Evolutionary conservation across 768 basidiomycete genomes (phyloP).

Genomic region (Lentinula sp.): DNA sequence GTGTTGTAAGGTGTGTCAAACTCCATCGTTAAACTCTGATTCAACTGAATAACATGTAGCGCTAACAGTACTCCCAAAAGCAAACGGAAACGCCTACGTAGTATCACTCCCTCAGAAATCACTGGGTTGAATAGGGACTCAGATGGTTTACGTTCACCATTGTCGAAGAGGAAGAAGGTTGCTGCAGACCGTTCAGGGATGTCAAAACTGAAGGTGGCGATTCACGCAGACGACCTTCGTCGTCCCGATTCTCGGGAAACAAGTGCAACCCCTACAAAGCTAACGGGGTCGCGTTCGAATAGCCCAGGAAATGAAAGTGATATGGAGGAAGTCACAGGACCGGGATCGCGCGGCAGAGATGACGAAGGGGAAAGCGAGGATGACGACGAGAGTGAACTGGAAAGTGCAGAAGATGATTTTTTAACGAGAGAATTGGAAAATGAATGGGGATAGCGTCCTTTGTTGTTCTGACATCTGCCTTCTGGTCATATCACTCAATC

Average conservation of each 20-base stretch:
- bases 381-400: conserved; percentile 42
- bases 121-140: conserved; percentile 32
- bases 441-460: conserved; percentile 57
- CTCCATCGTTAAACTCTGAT: conserved; percentile 11
- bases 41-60: conserved; percentile 24
- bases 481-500: background rate
- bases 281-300: background rate
- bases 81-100: conserved; percentile 67
- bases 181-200: conserved; percentile 56
- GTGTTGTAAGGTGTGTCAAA: conserved; percentile 32
- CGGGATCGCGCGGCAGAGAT: conserved; percentile 30
- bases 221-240: conserved; percentile 47
- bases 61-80: conserved; percentile 34
- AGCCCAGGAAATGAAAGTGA: background rate
- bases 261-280: conserved; percentile 10
- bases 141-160: conserved; percentile 55
- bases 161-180: conserved; percentile 78
- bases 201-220: conserved; percentile 65
- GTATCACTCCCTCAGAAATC: conserved; percentile 60
- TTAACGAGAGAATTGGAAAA: conserved; percentile 75
- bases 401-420: conserved; percentile 69
- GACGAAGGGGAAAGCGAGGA: conserved; percentile 33
- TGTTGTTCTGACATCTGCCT: background rate
- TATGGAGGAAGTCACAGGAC: conserved; percentile 3
- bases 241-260: conserved; percentile 8